Evolutionary conservation across 768 basidiomycete genomes (phyloP).

Genomic region (Mycena sanguinolenta): DNA sequence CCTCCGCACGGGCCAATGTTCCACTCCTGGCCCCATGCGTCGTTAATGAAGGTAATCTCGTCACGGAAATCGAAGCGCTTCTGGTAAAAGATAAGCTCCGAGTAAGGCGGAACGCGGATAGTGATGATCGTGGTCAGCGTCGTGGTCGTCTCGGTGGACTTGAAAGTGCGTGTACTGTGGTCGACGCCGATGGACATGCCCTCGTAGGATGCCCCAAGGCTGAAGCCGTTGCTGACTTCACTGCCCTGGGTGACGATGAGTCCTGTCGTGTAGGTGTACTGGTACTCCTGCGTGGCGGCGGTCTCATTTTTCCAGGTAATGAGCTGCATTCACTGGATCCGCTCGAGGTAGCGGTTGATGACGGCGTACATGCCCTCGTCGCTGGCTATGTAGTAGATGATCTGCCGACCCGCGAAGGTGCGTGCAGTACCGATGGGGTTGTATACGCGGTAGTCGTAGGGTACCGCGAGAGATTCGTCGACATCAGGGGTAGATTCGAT

Average conservation of each 20-base stretch:
- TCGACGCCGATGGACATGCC: constrained; percentile 16
- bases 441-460: constrained; percentile 5
- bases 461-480: not conserved
- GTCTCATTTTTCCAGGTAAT: not conserved
- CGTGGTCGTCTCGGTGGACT: constrained; percentile 18
- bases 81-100: not conserved
- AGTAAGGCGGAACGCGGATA: not conserved
- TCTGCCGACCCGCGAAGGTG: constrained; percentile 1
- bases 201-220: constrained; percentile 8
- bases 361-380: not conserved
- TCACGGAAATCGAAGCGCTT: constrained; percentile 14
- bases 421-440: constrained; percentile 4
- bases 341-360: not conserved
- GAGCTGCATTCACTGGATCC: not conserved
- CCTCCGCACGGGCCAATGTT: constrained; percentile 13
- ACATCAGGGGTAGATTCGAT: not conserved
- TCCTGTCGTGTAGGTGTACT: not conserved
- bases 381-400: not conserved
- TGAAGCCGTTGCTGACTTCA: constrained; percentile 10
- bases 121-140: not conserved
- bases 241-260: not conserved
- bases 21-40: constrained; percentile 14
- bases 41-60: constrained; percentile 15
- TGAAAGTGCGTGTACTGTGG: constrained; percentile 15
- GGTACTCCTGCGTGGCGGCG: not conserved